Evolutionary conservation across 192 early-diverging fungal species (phyloP).

Genomic region (Coemansia sp.): DNA sequence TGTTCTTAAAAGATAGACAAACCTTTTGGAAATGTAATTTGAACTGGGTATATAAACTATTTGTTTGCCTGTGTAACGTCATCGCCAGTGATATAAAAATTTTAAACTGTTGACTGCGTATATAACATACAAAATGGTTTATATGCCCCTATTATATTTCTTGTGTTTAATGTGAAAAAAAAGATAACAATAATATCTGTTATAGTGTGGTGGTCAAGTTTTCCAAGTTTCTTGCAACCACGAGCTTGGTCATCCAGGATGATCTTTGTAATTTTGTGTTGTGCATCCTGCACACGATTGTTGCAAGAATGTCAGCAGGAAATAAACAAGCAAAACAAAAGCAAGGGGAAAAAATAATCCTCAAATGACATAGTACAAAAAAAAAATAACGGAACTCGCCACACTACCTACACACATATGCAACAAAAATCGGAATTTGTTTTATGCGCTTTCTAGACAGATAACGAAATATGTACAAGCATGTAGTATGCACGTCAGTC

Average conservation of each 20-base stretch:
- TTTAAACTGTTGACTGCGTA: no score
- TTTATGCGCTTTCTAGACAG: not conserved
- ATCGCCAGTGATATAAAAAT: no score
- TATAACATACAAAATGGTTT: no score
- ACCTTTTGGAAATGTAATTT: no score
- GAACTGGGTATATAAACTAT: no score
- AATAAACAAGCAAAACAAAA: not conserved
- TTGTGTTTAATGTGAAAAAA: no score
- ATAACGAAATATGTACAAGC: not conserved
- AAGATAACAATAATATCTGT: no score
- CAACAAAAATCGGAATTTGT: not conserved
- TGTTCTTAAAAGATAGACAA: no score
- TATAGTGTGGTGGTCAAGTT: no score
- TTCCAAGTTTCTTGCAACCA: not conserved
- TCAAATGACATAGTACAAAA: no score
- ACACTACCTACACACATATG: not conserved
- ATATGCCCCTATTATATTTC: no score
- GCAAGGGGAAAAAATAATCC: not conserved
- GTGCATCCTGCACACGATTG: not conserved
- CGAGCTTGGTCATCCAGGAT: not conserved
- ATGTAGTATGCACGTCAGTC: not conserved
- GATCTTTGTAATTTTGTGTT: not conserved
- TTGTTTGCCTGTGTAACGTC: no score
- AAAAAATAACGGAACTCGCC: not conserved
- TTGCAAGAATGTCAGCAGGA: not conserved